Evolutionary conservation across 768 basidiomycete genomes (phyloP).

Genomic region (Tylopilus subfusipes): DNA sequence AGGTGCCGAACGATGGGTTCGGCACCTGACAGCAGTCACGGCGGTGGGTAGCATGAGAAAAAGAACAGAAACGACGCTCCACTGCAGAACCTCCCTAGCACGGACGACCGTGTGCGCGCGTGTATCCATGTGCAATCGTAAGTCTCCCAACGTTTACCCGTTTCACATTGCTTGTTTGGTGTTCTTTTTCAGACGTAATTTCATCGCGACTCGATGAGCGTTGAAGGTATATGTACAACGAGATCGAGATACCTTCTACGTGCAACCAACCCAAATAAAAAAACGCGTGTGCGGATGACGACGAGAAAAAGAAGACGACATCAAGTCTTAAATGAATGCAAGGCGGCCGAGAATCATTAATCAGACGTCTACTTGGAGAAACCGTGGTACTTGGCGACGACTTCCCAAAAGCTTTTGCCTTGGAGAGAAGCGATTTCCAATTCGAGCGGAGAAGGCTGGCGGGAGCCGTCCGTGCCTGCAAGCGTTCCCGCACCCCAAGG

Average conservation of each 20-base stretch:
- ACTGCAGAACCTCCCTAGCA: too few relatives aligned
- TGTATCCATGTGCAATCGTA: neutral
- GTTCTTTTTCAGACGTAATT: neutral
- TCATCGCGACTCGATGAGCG: neutral
- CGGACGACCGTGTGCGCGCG: neutral
- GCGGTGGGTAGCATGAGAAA: too few relatives aligned
- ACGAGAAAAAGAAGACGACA: neutral
- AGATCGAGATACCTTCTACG: neutral
- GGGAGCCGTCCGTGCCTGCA: conserved; percentile 51
- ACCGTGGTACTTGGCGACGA: conserved; percentile 37
- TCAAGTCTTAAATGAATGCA: too few relatives aligned
- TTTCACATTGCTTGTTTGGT: too few relatives aligned
- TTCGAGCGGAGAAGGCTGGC: conserved; percentile 58
- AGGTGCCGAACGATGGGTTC: neutral
- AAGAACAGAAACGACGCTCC: too few relatives aligned
- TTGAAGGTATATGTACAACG: neutral
- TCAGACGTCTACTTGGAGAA: conserved; percentile 12
- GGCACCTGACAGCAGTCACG: too few relatives aligned
- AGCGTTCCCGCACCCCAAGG: conserved; percentile 81
- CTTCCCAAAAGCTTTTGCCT: conserved; percentile 53
- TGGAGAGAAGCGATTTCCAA: conserved; percentile 55
- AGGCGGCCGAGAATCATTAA: neutral
- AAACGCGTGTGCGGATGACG: neutral
- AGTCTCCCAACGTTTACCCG: too few relatives aligned
- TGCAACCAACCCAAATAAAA: neutral